Conservation (phyloP, 148 eudicot genomes). For the Cornus controversa region DNA sequence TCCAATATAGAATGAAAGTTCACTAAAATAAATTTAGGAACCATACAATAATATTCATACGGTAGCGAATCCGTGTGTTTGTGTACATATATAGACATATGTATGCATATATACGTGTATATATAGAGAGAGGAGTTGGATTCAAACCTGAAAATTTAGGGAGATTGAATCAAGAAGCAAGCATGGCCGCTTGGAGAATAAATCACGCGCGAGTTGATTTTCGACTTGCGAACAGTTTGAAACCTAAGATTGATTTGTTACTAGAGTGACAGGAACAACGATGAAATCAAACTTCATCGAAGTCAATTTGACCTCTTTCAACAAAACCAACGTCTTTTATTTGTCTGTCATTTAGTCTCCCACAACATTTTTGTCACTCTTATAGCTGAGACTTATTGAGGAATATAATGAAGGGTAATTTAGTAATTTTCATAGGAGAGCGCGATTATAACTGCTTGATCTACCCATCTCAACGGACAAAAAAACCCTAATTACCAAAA, state of each 20-base stretch:
- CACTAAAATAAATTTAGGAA: no score
- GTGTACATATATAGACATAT: neutral
- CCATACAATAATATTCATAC: no score
- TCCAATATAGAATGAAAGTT: neutral
- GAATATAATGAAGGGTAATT: neutral
- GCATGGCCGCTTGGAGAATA: neutral
- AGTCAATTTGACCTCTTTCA: no score
- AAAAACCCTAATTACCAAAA: no score
- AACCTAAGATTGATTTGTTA: neutral
- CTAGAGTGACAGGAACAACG: neutral
- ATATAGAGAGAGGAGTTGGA: neutral
- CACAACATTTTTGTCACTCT: no score
- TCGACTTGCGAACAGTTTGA: no score
- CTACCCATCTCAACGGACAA: no score
- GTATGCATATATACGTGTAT: no score
- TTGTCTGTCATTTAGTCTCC: no score
- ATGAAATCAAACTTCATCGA: no score
- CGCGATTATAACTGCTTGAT: neutral
- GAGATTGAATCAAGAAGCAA: neutral
- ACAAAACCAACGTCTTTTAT: no score
- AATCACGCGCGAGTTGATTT: no score
- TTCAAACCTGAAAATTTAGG: neutral
- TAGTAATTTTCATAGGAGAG: neutral
- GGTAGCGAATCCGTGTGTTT: neutral
- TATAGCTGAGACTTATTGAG: neutral